Evolutionary conservation across 73 alveolate genomes (phyloP), one percentile per base, ranked within the genome.

Genomic region (Stentor coeruleus): DNA sequence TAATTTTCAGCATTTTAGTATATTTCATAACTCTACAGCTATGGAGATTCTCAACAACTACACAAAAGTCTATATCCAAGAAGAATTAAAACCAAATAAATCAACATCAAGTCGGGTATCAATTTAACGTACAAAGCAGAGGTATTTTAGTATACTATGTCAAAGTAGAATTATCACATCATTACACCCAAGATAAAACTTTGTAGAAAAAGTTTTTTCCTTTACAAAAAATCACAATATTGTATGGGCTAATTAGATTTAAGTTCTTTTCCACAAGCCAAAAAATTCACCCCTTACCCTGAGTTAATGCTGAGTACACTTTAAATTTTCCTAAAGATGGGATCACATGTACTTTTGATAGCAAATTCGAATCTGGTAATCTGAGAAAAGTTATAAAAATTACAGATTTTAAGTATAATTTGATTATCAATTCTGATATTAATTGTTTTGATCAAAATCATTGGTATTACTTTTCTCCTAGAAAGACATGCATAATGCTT

Each of bases 381-480:
- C 79, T 66, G 79, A 31, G 33, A 20, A 66, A 66, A 66, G 79
- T 33, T 26, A 33, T 66, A 33, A 66, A 66, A 31, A 14, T 66
- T 20, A 28, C 79, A 20, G 79, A 66, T 33, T 66, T 66, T 33
- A 97, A 96, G 84, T 98, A 98, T 84, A 98, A 98, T 84, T 86
- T 98, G 80, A 91, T 90, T 85, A 91, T 98, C 36, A 95, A 94
- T 82, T 95, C 99, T 36, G 99, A 98, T 90, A 96, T 96, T 84
- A 95, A 98, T 85, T 97, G 99, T 15, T 91, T 97, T 57, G 98
- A 99, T 76, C 97, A 98, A 85, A 97, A 98, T 26, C 98, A 98
- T 81, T 98, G 99, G 99, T 98, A 95, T 85, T 97, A 96, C 79
- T 98, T 97, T 88, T 89, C 98, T 3, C 95, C 99, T 35, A 90